Evolutionary conservation across 225 moss, liverwort and hornwort genomes (phyloP).

Genomic region (Sphagnum tenellum): DNA sequence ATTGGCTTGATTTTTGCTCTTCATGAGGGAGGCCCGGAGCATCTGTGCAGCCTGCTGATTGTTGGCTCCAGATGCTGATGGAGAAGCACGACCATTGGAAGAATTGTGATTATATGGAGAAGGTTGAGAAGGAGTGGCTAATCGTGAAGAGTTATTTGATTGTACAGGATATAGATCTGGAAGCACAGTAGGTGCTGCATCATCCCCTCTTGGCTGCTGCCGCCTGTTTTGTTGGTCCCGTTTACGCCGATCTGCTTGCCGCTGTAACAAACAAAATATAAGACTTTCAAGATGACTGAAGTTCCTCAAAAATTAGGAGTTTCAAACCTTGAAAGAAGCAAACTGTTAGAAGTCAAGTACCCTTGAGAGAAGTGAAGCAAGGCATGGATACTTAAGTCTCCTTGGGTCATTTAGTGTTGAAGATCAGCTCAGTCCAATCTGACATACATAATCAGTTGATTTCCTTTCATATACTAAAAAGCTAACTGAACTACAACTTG

Average conservation of each 20-base stretch:
- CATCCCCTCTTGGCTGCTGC: constrained; percentile 85
- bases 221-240: constrained; percentile 55
- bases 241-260: constrained; percentile 93
- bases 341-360: no score
- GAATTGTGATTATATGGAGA: constrained; percentile 49
- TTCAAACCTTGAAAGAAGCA: no score
- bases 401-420: no score
- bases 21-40: constrained; percentile 75
- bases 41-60: constrained; percentile 84
- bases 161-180: constrained; percentile 75
- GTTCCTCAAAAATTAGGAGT: no score
- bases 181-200: constrained; percentile 72
- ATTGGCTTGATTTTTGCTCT: constrained; percentile 45
- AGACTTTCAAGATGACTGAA: no score
- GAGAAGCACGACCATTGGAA: constrained; percentile 36
- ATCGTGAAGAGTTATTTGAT: constrained; percentile 44
- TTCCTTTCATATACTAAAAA: neutral
- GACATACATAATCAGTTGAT: neutral
- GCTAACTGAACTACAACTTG: no score
- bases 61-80: constrained; percentile 50
- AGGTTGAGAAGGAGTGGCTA: constrained; percentile 51
- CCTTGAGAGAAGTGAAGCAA: no score
- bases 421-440: no score
- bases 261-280: constrained; percentile 38
- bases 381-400: no score